phyloP scores from a whole-genome alignment of 1,284 basidiomycete species.

The Cerrena zonata region DNA sequence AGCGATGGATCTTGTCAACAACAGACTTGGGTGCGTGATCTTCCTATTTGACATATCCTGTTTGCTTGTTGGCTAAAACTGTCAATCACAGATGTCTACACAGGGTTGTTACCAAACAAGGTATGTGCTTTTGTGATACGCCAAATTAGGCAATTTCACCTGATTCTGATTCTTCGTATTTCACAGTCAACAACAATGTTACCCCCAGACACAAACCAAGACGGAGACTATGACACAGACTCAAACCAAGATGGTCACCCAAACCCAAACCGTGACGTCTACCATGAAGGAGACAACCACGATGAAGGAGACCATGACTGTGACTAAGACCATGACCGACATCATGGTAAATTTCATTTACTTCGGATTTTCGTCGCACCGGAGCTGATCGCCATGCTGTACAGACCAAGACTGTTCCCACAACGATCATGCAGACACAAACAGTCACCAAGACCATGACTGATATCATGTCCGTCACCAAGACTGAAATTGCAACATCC shows the following conservation, averaged over 20 bases:
- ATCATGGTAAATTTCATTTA: slow-evolving; percentile 14
- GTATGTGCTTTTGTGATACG: slow-evolving; percentile 24
- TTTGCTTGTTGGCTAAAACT: neutral
- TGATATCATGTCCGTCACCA: slow-evolving; percentile 30
- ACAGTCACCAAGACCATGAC: slow-evolving; percentile 22
- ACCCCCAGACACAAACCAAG: too few species aligned
- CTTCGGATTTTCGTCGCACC: too few species aligned
- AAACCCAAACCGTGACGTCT: too few species aligned
- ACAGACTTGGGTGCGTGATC: slow-evolving; percentile 49
- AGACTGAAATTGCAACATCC: slow-evolving; percentile 48
- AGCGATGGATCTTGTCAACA: slow-evolving; percentile 49
- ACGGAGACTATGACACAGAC: slow-evolving; percentile 17
- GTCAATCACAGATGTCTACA: slow-evolving; percentile 31
- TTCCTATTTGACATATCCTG: neutral
- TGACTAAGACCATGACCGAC: slow-evolving; percentile 36
- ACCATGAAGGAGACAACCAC: slow-evolving; percentile 19
- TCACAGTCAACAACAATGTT: too few species aligned
- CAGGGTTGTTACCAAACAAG: slow-evolving; percentile 58
- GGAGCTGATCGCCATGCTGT: too few species aligned
- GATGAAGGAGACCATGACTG: slow-evolving; percentile 22
- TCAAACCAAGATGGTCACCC: too few species aligned
- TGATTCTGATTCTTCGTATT: too few species aligned
- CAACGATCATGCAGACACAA: slow-evolving; percentile 25
- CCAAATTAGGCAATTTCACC: too few species aligned
- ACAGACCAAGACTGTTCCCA: slow-evolving; percentile 29